Evolutionary conservation across 2,329 filamentous ascomycete genomes (phyloP).

Genomic region (Diplodia seriata): DNA sequence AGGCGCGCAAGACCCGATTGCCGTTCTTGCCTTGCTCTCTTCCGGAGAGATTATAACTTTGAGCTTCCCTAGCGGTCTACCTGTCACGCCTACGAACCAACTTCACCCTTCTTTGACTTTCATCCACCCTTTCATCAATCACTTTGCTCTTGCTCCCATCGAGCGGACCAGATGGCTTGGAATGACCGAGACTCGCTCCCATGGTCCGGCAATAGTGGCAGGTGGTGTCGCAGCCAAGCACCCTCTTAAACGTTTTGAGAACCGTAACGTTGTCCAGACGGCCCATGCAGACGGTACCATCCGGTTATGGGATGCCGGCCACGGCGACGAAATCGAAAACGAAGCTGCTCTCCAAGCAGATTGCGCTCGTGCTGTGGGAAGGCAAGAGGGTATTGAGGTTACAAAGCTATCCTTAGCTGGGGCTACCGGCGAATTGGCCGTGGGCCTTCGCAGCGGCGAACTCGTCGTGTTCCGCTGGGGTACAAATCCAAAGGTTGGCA

Average conservation of each 20-base stretch:
- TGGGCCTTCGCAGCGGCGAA: conserved; percentile 83
- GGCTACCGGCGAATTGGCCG: conserved; percentile 83
- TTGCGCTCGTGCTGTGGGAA: conserved; percentile 78
- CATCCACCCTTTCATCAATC: conserved; percentile 86
- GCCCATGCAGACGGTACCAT: conserved; percentile 91
- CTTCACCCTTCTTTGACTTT: conserved; percentile 86
- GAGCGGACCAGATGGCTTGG: conserved; percentile 86
- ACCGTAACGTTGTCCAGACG: conserved; percentile 82
- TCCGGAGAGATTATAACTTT: conserved; percentile 90
- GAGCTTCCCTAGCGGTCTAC: conserved; percentile 90
- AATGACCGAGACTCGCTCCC: conserved; percentile 81
- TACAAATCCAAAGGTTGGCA: conserved; percentile 75
- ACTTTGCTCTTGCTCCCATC: conserved; percentile 73
- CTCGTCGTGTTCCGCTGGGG: conserved; percentile 87
- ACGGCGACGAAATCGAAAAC: conserved; percentile 94
- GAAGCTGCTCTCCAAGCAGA: conserved; percentile 81
- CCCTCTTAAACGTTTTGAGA: conserved; percentile 77
- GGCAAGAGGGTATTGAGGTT: conserved; percentile 78
- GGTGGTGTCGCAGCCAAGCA: conserved; percentile 78
- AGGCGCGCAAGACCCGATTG: conserved; percentile 89
- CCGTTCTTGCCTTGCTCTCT: conserved; percentile 76
- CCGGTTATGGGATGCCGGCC: conserved; percentile 90
- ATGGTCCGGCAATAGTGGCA: conserved; percentile 77
- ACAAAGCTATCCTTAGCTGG: conserved; percentile 80
- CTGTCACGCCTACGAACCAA: conserved; percentile 91